Evolutionary conservation across 495 filamentous ascomycete genomes (phyloP).

Genomic region (Penicillium riverlandense): DNA sequence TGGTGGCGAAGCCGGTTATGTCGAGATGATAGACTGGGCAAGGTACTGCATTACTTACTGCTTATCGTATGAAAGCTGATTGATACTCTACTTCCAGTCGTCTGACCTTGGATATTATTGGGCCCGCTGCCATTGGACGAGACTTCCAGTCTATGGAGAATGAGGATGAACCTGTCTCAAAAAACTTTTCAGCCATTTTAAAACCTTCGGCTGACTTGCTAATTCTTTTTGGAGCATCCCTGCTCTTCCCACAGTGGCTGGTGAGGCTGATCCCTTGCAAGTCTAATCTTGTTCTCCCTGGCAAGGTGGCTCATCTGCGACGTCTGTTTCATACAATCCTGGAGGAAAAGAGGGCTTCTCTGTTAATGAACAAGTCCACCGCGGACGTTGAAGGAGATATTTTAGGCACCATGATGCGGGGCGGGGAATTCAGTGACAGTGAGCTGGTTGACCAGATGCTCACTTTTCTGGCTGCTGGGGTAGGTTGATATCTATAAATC

Average conservation of each 20-base stretch:
- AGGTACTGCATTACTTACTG: too few relatives aligned
- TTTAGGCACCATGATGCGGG: slow-evolving; percentile 42
- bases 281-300: slow-evolving; percentile 12
- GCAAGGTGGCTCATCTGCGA: slow-evolving; percentile 51
- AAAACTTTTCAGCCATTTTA: slow-evolving; percentile 56
- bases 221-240: slow-evolving; percentile 37
- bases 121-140: slow-evolving; percentile 69
- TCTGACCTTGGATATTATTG: slow-evolving; percentile 85
- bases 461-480: slow-evolving; percentile 47
- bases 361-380: slow-evolving; percentile 49
- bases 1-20: slow-evolving; percentile 35
- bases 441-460: slow-evolving; percentile 48
- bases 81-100: slow-evolving; percentile 30
- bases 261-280: slow-evolving; percentile 44
- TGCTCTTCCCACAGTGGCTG: slow-evolving; percentile 41
- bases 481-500: slow-evolving; percentile 6
- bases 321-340: slow-evolving; percentile 59
- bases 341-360: slow-evolving; percentile 44
- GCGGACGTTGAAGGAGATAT: slow-evolving; percentile 61
- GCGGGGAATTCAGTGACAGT: slow-evolving; percentile 50
- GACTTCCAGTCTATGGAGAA: slow-evolving; percentile 69
- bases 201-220: slow-evolving; percentile 42
- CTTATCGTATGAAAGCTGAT: too few relatives aligned
- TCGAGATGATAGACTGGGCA: slow-evolving; percentile 63
- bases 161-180: slow-evolving; percentile 55